These are phyloP conservation scores for Neophaeococcomyces mojaviensis DNA, from an alignment of 2,329 filamentous ascomycete genomes.

Conservation along the genomic window DNA sequence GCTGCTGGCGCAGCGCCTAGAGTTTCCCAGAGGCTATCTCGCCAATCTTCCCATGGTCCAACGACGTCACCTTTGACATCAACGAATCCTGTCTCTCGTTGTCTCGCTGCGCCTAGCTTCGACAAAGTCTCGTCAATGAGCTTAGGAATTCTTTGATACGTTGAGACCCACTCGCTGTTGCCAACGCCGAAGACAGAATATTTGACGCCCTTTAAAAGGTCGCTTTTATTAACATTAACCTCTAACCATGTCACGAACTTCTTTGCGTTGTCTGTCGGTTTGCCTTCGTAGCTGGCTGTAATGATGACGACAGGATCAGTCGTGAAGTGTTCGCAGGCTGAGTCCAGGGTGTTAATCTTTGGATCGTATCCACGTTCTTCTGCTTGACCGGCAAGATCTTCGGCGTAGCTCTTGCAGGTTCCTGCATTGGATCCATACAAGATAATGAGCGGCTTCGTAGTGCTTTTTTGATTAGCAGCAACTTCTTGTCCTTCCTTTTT, in stretches of 20 bases:
- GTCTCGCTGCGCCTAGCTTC: slow-evolving; percentile 10
- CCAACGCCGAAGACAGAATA: slow-evolving; percentile 38
- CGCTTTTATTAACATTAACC: slow-evolving; percentile 9
- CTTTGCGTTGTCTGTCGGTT: slow-evolving; percentile 36
- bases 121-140: slow-evolving; percentile 28
- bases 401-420: slow-evolving; percentile 62
- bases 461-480: neutral
- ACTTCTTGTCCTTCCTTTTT: neutral
- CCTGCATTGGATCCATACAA: slow-evolving; percentile 67
- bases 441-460: slow-evolving; percentile 48
- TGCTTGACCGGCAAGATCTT: slow-evolving; percentile 54
- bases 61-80: slow-evolving; percentile 2
- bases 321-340: slow-evolving; percentile 46
- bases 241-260: slow-evolving; percentile 36
- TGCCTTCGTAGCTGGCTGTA: slow-evolving; percentile 36
- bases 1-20: slow-evolving; percentile 21
- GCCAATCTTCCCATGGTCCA: slow-evolving; percentile 6
- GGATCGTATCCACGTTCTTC: slow-evolving; percentile 52
- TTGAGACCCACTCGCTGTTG: slow-evolving; percentile 35
- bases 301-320: slow-evolving; percentile 32
- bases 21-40: neutral
- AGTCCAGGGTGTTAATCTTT: slow-evolving; percentile 51
- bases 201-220: slow-evolving; percentile 34
- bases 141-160: slow-evolving; percentile 36
- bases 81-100: neutral